Percentiles rank a stretch among this genome's conserved stretches.
Evolutionary conservation across 177 flowering plant species (phyloP).

Genomic region (Vitis hybrid): DNA sequence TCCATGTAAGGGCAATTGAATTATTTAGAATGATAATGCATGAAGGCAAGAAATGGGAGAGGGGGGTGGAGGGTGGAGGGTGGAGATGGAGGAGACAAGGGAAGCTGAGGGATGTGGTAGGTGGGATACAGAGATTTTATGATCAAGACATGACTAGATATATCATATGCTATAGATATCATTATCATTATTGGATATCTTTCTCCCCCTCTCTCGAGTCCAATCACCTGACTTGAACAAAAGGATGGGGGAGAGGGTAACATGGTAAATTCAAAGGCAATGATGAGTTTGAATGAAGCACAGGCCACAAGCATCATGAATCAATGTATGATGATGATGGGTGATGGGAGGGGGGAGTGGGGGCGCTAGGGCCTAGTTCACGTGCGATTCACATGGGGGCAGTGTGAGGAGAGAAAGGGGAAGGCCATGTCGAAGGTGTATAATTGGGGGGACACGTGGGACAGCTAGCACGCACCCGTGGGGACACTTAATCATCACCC

Average conservation of each 20-base stretch:
- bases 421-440: too few relatives aligned
- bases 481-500: slow-evolving; percentile 59
- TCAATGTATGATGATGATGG: not conserved
- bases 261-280: not conserved
- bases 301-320: too few relatives aligned
- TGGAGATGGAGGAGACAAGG: not conserved
- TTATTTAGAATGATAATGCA: too few relatives aligned
- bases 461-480: slow-evolving; percentile 66
- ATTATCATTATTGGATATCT: too few relatives aligned
- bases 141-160: slow-evolving; percentile 11
- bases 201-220: not conserved
- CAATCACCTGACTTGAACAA: slow-evolving; percentile 1
- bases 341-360: not conserved
- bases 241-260: not conserved
- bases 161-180: too few relatives aligned
- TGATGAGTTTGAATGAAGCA: not conserved
- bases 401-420: not conserved
- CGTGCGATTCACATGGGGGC: slow-evolving; percentile 9
- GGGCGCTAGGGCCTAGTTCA: not conserved
- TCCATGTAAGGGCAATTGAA: too few relatives aligned
- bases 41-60: not conserved
- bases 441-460: slow-evolving; percentile 60
- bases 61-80: too few relatives aligned
- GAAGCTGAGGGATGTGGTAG: not conserved
- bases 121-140: not conserved